Conservation (phyloP, 2,329 filamentous ascomycete species). For the Paramyrothecium roridum region DNA sequence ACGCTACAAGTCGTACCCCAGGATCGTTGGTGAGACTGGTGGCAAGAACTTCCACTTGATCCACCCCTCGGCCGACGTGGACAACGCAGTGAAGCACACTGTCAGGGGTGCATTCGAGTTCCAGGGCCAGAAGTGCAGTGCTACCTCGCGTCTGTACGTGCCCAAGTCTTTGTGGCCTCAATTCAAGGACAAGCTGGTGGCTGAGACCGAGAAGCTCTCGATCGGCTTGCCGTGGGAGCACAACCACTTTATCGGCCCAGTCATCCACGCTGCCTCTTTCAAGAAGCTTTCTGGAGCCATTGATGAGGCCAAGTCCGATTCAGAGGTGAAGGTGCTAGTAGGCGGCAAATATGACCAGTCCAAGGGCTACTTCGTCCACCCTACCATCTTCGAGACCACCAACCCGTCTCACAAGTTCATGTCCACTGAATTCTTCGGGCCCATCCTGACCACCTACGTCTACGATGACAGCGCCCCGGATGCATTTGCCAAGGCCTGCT, state of each 20-base stretch:
- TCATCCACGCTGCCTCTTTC: conserved; percentile 81
- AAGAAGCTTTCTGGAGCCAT: conserved; percentile 76
- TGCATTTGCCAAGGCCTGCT: conserved; percentile 57
- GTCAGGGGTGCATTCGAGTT: conserved; percentile 87
- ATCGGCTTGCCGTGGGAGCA: conserved; percentile 68
- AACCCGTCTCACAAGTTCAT: conserved; percentile 74
- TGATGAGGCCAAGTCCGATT: conserved; percentile 74
- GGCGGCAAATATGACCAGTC: conserved; percentile 76
- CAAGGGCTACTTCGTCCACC: conserved; percentile 80
- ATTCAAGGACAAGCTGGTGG: conserved; percentile 64
- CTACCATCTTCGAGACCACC: conserved; percentile 74
- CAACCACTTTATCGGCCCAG: conserved; percentile 79
- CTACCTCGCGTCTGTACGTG: conserved; percentile 77
- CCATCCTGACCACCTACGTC: conserved; percentile 69
- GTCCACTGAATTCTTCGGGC: conserved; percentile 78
- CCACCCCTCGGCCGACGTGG: conserved; percentile 72
- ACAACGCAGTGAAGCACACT: conserved; percentile 77
- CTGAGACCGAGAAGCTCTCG: conserved; percentile 68
- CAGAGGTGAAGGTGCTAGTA: conserved; percentile 66
- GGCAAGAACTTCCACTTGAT: conserved; percentile 93
- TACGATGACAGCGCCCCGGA: conserved; percentile 65
- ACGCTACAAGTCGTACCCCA: conserved; percentile 80
- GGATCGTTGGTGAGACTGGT: conserved; percentile 86
- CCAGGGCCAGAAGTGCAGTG: conserved; percentile 89
- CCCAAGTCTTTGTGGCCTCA: conserved; percentile 71